Evolutionary conservation across 345 rosid genomes (phyloP), one percentile per base, ranked within the genome.

Genomic region (Gossypium thurberi): DNA sequence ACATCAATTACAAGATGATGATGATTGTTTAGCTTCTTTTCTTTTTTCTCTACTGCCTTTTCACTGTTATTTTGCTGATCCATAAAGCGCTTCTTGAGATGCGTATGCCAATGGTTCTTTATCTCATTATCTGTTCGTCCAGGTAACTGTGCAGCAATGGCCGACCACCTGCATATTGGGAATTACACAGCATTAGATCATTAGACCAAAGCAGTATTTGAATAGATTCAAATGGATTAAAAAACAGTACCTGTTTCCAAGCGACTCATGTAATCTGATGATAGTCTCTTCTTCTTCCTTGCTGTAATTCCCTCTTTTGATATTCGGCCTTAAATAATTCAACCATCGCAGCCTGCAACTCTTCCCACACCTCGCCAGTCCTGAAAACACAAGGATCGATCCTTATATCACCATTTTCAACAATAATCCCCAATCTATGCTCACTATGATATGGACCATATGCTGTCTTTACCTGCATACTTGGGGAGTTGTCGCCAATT

Each of bases 401-500:
- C n/a, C 58, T 17, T 53, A 18, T 17, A 33, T 33, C 40, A 33
- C 40, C 40, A 33, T 33, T 33, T 33, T 33, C 6, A 33, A 33
- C 40, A 33, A 33, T 33, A 33, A 33, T 33, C 40, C 40, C 40
- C 40, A 33, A 33, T 33, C 40, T 33, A 33, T 33, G 5, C 7
- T 44, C 48, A 44, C 0, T 46, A 46, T 44, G 48, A 5, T 33
- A 33, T 33, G 40, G 40, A 33, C 48, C 48, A 8, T 10, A 44
- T 8, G 48, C 12, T 4, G 40, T 33, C 11, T 10, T 67, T 44
- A 88, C 92, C 93, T 70, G 93, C 93, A 61, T 65, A 84, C 57
- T 79, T 86, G 12, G 93, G 93, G 46, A 86, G 84, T 25, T 85
- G 84, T 64, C 89, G 86, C 90, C 93, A 88, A 75, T 88, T 88